Evolutionary conservation across 78 protist genomes (phyloP), one percentile per base, ranked within the genome.

Genomic region (Carpediemonas membranifera): DNA sequence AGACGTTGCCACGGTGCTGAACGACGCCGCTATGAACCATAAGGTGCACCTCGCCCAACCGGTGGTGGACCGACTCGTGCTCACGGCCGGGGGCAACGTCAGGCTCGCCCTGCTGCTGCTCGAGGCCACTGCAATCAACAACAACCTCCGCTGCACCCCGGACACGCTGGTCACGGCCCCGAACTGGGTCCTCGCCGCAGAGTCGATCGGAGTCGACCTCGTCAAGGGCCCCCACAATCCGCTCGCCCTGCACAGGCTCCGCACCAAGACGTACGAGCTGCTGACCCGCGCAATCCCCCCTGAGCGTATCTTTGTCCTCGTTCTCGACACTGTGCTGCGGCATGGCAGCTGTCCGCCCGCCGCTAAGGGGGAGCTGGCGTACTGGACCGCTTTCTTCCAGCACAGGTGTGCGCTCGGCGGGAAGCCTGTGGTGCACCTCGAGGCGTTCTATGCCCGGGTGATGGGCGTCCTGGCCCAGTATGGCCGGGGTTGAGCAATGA

Each of bases 71-170:
- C 5, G 24, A 0, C 25, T 1, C 73, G 87, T 7, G 64, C 85
- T 0, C 25, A 24, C 1, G 28, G 14, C 30, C 18, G 79, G 7
- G 76, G 75, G 92, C 36, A 94, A 94, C 70, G 77, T 90, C 2
- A 64, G 98, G 16, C 71, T 83, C 16, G 92, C 98, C 13, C 27
- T 94, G 0, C 71, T 94, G 44, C 43, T 71, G 30, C 56, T 92
- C 43, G 96, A 94, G 57, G 75, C 95, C n/a, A n/a, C n/a, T n/a
- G n/a, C n/a, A n/a, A n/a, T n/a, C n/a, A n/a, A n/a, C n/a, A n/a
- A n/a, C n/a, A n/a, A n/a, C n/a, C n/a, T n/a, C n/a, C n/a, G n/a
- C n/a, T n/a, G n/a, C n/a, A n/a, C n/a, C n/a, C n/a, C n/a, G n/a
- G n/a, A n/a, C n/a, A n/a, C n/a, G n/a, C n/a, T n/a, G n/a, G n/a